Conservation (phyloP, 345 rosid genomes). For the Conringia planisiliqua region DNA sequence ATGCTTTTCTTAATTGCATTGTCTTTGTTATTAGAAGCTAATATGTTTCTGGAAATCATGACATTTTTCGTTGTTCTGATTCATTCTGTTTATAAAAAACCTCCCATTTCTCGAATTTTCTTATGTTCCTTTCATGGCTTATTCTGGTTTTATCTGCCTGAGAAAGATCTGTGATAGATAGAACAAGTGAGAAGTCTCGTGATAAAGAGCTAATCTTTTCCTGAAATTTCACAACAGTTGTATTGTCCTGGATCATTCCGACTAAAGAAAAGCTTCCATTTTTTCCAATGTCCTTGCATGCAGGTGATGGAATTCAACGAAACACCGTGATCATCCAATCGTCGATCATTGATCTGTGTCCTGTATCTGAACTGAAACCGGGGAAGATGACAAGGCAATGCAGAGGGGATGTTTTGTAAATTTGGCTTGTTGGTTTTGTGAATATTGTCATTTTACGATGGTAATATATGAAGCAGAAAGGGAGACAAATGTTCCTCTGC, state of each 20-base stretch:
- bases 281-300: background rate
- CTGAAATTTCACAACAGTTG: background rate
- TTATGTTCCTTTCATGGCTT: background rate
- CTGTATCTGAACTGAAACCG: conserved; percentile 18
- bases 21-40: background rate
- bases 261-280: background rate
- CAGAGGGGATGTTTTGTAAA: conserved; percentile 7
- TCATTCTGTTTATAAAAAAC: background rate
- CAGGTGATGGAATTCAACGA: conserved; percentile 40
- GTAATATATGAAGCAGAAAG: conserved; percentile 35
- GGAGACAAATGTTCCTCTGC: conserved; percentile 25
- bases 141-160: conserved; percentile 5
- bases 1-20: background rate
- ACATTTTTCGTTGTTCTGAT: background rate
- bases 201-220: background rate
- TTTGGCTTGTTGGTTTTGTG: conserved; percentile 29
- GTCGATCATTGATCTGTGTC: background rate
- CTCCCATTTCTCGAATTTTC: background rate
- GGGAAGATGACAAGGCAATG: conserved; percentile 32
- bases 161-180: background rate
- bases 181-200: background rate
- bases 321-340: conserved; percentile 20
- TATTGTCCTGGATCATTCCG: background rate
- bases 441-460: conserved; percentile 20
- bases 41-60: background rate